Evolutionary conservation across 2,329 filamentous ascomycete genomes (phyloP), one percentile per base, ranked within the genome.

Genomic region (Xylaria sp.): DNA sequence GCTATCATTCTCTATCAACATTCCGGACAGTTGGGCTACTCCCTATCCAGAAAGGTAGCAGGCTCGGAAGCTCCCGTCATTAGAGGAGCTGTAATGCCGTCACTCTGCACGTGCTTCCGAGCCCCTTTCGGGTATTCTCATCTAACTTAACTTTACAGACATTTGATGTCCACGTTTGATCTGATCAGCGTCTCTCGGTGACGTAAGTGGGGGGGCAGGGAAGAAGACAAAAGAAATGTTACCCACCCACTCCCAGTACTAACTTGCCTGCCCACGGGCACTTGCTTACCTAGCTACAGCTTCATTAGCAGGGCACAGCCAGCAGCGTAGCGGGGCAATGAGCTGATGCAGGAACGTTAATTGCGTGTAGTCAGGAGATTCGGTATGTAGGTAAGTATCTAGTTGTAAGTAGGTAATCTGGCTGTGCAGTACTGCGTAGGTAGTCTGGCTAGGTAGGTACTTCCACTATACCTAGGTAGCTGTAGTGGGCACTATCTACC

Each of bases 11-110:
- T 51, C 5, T 51, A 49, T 49, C 25, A 6, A 25, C 45, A 29
- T 51, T 33, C 42, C 27, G 17, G 13, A 51, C 33, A 51, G 49
- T 27, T 31, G 49, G 49, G 17, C 42, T 44, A 20, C 42, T 22
- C 13, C 36, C 25, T 17, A 7, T 33, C 17, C 17, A 29, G 36
- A 31, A 27, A 55, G 31, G 22, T 36, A 38, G 29, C 29, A 50
- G 25, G 54, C 53, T 61, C 56, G 61, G 67, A 66, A 68, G 66
- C 63, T 69, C 60, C 64, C 63, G 56, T 3, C 5, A 9, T 27
- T 36, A 22, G 38, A 22, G 31, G 45, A 45, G 33, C 22, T 53
- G 25, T 13, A 36, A 31, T 66, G 54, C 45, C 53, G 47, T 66
- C 58, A 62, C 47, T 36, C 25, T 45, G 25, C 39, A 57, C 15